These are phyloP conservation scores for Neoarthrinium moseri DNA, from an alignment of 2,329 filamentous ascomycete genomes.

Conservation along the genomic window DNA sequence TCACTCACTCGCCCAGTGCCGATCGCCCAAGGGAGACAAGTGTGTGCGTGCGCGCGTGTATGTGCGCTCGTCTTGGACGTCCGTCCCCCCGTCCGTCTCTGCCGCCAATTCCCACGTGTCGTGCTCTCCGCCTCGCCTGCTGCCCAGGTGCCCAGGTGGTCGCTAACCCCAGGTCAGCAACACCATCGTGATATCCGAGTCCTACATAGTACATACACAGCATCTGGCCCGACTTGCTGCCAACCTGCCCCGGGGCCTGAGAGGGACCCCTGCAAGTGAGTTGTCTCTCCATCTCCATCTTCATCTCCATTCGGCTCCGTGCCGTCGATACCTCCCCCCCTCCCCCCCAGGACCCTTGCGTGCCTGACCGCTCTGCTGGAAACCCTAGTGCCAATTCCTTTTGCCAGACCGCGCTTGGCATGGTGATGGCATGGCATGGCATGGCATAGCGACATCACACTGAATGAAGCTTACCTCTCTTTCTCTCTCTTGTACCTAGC, in stretches of 20 bases:
- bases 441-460: no score
- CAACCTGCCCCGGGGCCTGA: no score
- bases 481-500: background rate
- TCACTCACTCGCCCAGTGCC: no score
- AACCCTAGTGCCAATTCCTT: background rate
- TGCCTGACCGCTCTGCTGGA: constrained; percentile 7
- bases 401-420: background rate
- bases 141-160: no score
- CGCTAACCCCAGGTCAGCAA: background rate
- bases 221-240: no score
- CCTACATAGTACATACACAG: background rate
- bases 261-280: background rate
- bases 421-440: background rate
- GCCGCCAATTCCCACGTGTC: no score
- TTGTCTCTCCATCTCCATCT: background rate
- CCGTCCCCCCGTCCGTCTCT: no score
- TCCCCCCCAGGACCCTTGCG: background rate
- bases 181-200: background rate
- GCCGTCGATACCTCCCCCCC: background rate
- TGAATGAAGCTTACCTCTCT: constrained; percentile 6
- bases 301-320: background rate
- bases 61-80: no score
- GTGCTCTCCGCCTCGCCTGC: no score
- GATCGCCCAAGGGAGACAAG: no score
- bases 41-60: no score